phyloP scores from a whole-genome alignment of 2,329 filamentous ascomycete species.

The Gyromitra esculenta region DNA sequence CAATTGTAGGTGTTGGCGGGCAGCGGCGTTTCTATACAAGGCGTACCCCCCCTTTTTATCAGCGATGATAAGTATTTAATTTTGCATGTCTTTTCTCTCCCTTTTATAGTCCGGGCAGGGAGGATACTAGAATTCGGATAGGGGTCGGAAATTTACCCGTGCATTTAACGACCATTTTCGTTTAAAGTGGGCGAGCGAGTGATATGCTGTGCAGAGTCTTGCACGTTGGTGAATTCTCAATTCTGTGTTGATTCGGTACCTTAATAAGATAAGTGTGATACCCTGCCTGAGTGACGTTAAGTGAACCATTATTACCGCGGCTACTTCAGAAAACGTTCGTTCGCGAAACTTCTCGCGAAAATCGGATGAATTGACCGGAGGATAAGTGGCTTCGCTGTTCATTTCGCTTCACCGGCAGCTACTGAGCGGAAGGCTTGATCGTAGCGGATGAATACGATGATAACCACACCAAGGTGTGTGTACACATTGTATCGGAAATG shows the following conservation, averaged over 20 bases:
- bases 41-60: conserved; percentile 33
- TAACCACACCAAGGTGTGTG: conserved; percentile 27
- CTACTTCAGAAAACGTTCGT: conserved; percentile 12
- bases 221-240: not conserved
- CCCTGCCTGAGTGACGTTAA: not conserved
- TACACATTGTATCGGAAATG: conserved; percentile 43
- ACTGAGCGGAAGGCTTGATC: not conserved
- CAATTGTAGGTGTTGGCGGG: conserved; percentile 30
- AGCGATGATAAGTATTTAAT: conserved; percentile 36
- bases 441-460: conserved; percentile 5
- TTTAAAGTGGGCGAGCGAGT: conserved; percentile 6
- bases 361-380: conserved; percentile 10
- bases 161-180: not conserved
- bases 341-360: not conserved
- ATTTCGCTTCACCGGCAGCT: conserved; percentile 23
- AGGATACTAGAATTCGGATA: conserved; percentile 12
- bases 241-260: not conserved
- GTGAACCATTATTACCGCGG: not conserved
- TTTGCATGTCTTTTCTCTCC: not conserved
- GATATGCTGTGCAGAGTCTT: conserved; percentile 26
- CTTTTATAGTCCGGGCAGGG: not conserved
- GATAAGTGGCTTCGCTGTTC: conserved; percentile 24
- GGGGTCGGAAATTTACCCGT: conserved; percentile 13
- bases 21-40: conserved; percentile 44
- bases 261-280: conserved; percentile 9